Conservation (phyloP, 129 eudicot genomes). For the Arctium lappa region DNA sequence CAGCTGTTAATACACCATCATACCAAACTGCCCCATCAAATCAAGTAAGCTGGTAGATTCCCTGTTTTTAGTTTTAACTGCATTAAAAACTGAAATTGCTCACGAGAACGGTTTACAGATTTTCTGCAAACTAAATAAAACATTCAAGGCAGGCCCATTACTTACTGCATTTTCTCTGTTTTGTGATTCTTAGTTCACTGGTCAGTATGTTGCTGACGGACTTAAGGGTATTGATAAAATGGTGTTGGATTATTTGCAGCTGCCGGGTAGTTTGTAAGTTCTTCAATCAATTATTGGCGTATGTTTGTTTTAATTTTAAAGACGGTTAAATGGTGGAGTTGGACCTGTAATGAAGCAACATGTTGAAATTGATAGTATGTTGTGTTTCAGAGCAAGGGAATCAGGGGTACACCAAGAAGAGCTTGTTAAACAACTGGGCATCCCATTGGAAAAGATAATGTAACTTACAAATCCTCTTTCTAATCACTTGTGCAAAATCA, state of each 20-base stretch:
- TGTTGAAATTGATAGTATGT: neutral
- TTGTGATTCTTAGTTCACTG: slow-evolving; percentile 37
- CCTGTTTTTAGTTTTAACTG: neutral
- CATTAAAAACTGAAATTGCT: neutral
- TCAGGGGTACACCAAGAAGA: slow-evolving; percentile 66
- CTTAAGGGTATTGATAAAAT: slow-evolving; percentile 41
- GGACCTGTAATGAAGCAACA: neutral
- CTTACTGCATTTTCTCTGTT: neutral
- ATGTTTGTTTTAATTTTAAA: neutral
- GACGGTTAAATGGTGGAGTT: neutral
- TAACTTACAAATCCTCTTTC: slow-evolving; percentile 29
- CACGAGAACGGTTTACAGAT: neutral
- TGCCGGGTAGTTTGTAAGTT: slow-evolving; percentile 64
- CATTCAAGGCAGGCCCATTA: neutral
- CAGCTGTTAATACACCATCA: slow-evolving; percentile 31
- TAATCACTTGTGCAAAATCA: neutral
- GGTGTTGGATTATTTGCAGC: slow-evolving; percentile 54
- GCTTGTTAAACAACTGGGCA: slow-evolving; percentile 42
- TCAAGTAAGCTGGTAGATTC: slow-evolving; percentile 45
- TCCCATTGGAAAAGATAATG: slow-evolving; percentile 51
- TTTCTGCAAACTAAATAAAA: neutral
- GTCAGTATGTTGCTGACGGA: slow-evolving; percentile 38
- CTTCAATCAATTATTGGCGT: neutral
- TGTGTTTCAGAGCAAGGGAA: slow-evolving; percentile 50
- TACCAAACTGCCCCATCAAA: slow-evolving; percentile 49